Percentiles rank a stretch among this genome's conserved stretches.
These are phyloP conservation scores for Achlya hypogyna DNA, from an alignment of 352 stramenopile genomes.

Conservation along the genomic window DNA sequence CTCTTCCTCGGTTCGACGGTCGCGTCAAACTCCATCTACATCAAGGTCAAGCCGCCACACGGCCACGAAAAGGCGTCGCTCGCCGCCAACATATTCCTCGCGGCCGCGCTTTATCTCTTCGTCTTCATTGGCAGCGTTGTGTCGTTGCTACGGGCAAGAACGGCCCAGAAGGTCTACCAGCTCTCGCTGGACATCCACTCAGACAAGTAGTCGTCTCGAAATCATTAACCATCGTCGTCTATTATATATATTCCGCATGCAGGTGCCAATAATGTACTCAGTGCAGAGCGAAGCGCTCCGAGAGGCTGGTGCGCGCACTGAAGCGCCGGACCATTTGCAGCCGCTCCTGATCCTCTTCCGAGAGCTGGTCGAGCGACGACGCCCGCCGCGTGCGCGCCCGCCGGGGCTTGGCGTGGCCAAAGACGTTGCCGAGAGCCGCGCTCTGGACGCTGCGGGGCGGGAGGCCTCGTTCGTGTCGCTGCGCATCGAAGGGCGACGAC, in stretches of 20 bases:
- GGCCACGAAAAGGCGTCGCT: conserved; percentile 78
- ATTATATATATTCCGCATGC: conserved; percentile 14
- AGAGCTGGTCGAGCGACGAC: background rate
- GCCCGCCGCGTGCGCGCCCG: background rate
- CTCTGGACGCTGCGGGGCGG: background rate
- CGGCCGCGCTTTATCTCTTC: conserved; percentile 74
- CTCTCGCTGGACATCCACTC: conserved; percentile 79
- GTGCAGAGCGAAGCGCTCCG: too few relatives aligned
- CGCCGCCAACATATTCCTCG: conserved; percentile 79
- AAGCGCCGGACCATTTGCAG: background rate
- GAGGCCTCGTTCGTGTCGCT: background rate
- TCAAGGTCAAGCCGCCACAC: conserved; percentile 66
- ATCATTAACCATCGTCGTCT: background rate
- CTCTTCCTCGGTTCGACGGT: conserved; percentile 80
- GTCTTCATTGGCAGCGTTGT: conserved; percentile 80
- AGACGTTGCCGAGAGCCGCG: background rate
- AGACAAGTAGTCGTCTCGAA: conserved; percentile 27
- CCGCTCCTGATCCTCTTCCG: background rate
- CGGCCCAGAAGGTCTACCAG: conserved; percentile 82
- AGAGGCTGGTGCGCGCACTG: background rate
- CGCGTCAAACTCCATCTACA: conserved; percentile 81
- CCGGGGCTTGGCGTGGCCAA: background rate
- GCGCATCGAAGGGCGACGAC: background rate
- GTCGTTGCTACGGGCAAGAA: conserved; percentile 70
- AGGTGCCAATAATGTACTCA: too few relatives aligned